A percentile compares a stretch with the other conserved stretches of the same genome.
Evolutionary conservation across 768 basidiomycete species (phyloP).

Genomic region (Arthromyces matolae): DNA sequence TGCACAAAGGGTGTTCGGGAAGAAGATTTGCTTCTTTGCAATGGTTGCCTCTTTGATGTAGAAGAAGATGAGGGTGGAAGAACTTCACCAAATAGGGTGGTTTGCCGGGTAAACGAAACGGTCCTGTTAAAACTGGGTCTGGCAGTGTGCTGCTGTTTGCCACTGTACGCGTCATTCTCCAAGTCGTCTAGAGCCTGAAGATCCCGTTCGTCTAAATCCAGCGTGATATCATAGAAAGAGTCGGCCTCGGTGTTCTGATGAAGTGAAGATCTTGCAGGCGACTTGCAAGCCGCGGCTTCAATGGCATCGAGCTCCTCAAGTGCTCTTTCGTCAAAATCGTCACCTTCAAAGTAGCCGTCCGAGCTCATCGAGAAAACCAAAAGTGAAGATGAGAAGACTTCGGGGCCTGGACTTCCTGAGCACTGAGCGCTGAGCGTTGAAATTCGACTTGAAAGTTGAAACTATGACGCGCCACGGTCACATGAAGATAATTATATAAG

Average conservation of each 20-base stretch:
- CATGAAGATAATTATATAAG: constrained; percentile 9
- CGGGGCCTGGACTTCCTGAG: too few relatives aligned
- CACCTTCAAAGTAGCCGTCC: constrained; percentile 71
- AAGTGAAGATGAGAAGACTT: too few relatives aligned
- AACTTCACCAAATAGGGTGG: constrained; percentile 65
- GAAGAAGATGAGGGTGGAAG: constrained; percentile 33
- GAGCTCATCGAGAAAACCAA: constrained; percentile 75
- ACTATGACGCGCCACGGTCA: constrained; percentile 20
- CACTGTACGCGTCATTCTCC: constrained; percentile 45
- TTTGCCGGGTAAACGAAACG: constrained; percentile 47
- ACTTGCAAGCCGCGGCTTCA: constrained; percentile 48
- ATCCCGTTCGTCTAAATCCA: constrained; percentile 56
- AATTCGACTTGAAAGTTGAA: background rate
- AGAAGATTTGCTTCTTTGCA: constrained; percentile 42
- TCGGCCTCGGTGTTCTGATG: constrained; percentile 28
- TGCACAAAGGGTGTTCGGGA: constrained; percentile 46
- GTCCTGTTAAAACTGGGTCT: constrained; percentile 40
- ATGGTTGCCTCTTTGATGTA: constrained; percentile 30
- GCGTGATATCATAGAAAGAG: constrained; percentile 50
- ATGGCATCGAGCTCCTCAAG: constrained; percentile 65
- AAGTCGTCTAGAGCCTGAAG: constrained; percentile 51
- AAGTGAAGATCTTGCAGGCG: constrained; percentile 14
- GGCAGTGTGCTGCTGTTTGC: constrained; percentile 37
- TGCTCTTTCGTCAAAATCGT: constrained; percentile 55
- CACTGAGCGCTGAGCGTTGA: background rate